Percentiles rank a stretch among this genome's conserved stretches.
These are phyloP conservation scores for Chondrus crispus DNA, from an alignment of 23 red algal genomes.

Conservation along the genomic window DNA sequence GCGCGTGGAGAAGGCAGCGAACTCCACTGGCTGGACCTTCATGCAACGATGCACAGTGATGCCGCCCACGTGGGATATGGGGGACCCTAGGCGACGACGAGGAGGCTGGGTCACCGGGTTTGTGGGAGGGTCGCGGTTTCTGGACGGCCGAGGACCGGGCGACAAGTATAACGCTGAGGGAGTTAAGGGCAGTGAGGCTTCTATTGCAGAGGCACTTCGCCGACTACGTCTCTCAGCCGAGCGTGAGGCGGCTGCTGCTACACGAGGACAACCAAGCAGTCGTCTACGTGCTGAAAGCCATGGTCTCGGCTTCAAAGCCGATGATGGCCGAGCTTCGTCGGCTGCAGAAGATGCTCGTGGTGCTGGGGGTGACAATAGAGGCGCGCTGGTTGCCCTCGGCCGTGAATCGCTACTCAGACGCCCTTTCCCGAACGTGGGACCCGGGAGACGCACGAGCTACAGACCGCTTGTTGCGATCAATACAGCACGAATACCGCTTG, in stretches of 20 bases:
- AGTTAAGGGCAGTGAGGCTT: not conserved
- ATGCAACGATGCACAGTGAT: not conserved
- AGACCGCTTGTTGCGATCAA: no score
- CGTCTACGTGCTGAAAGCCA: not conserved
- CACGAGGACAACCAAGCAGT: constrained; percentile 9
- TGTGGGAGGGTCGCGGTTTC: not conserved
- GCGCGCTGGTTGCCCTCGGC: no score
- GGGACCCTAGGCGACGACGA: not conserved
- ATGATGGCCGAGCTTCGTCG: constrained; percentile 12
- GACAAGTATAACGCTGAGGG: not conserved
- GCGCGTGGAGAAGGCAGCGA: not conserved
- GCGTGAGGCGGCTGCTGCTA: not conserved
- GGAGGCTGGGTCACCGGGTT: not conserved
- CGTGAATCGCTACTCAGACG: no score
- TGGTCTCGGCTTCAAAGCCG: not conserved
- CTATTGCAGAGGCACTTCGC: not conserved
- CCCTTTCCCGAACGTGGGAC: no score
- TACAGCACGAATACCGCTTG: no score
- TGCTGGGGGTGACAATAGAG: no score
- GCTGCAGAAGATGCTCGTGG: no score
- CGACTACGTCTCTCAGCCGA: not conserved
- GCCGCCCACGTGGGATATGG: not conserved
- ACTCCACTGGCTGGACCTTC: not conserved
- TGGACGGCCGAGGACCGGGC: not conserved
- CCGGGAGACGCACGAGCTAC: no score